These are phyloP conservation scores for Furcasterigmium furcatum DNA, from an alignment of 2,329 filamentous ascomycete genomes.

Conservation along the genomic window DNA sequence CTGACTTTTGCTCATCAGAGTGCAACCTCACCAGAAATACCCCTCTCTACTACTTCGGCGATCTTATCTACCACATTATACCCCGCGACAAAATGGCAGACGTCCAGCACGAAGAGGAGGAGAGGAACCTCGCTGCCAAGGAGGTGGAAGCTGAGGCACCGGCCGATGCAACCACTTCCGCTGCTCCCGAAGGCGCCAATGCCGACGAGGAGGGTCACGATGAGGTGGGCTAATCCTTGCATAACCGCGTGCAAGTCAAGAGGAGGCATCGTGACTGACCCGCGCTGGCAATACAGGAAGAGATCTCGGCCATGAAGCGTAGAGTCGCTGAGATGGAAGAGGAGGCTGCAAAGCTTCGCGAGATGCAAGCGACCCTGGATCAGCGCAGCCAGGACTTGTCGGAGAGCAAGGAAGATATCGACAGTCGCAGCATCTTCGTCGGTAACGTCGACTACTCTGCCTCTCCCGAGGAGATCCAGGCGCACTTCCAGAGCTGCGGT, in stretches of 20 bases:
- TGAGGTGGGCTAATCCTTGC: slow-evolving; percentile 34
- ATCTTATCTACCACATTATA: too few relatives aligned
- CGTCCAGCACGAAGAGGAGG: slow-evolving; percentile 23
- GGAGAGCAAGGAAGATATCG: slow-evolving; percentile 85
- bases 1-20: too few relatives aligned
- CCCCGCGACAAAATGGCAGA: too few relatives aligned
- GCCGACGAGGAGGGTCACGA: slow-evolving; percentile 40
- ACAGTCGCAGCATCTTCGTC: slow-evolving; percentile 94
- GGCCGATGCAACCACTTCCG: not conserved
- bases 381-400: slow-evolving; percentile 78
- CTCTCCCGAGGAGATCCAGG: slow-evolving; percentile 95
- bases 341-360: slow-evolving; percentile 79
- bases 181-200: not conserved
- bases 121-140: slow-evolving; percentile 26
- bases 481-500: slow-evolving; percentile 95
- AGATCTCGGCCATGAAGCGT: slow-evolving; percentile 84
- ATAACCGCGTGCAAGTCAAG: slow-evolving; percentile 8
- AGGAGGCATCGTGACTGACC: slow-evolving; percentile 13
- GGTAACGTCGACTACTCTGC: slow-evolving; percentile 98
- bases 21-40: too few relatives aligned
- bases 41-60: too few relatives aligned
- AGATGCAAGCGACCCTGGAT: slow-evolving; percentile 85
- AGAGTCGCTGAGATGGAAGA: slow-evolving; percentile 88
- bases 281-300: slow-evolving; percentile 48
- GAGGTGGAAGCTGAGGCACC: not conserved